phyloP scores from a whole-genome alignment of 345 rosid genomes.

The Eucalyptus marginata region DNA sequence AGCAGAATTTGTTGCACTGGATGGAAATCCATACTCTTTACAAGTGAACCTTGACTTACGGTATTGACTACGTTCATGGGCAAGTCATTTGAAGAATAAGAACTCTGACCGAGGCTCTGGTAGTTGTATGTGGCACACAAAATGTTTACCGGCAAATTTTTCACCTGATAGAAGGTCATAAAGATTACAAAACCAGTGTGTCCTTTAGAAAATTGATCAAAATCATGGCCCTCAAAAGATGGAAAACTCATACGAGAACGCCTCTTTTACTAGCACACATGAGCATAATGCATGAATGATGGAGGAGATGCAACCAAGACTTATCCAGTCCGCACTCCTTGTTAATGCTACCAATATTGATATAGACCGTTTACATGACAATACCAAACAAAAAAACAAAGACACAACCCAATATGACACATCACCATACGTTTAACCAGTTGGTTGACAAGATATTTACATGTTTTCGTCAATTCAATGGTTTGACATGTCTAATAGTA shows the following conservation, averaged over 20 bases:
- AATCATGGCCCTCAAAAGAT: background rate
- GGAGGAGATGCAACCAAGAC: background rate
- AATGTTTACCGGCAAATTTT: constrained; percentile 49
- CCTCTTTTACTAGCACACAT: background rate
- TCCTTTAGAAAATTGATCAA: background rate
- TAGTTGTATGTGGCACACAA: constrained; percentile 40
- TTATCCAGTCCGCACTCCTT: accelerated
- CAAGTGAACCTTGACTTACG: constrained; percentile 57
- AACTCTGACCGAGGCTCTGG: constrained; percentile 46
- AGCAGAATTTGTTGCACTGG: constrained; percentile 60
- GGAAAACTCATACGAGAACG: background rate
- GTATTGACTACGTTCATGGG: constrained; percentile 51
- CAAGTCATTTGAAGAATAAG: constrained; percentile 54
- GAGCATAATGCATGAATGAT: background rate
- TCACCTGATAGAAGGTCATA: constrained; percentile 27
- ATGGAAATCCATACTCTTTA: constrained; percentile 87
- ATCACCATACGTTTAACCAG: background rate
- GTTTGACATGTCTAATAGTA: background rate
- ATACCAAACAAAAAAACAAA: background rate
- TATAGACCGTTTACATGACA: background rate
- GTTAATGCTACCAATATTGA: background rate
- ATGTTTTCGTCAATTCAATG: background rate
- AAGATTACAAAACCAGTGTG: background rate
- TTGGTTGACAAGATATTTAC: background rate
- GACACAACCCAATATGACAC: background rate